Percentiles rank a stretch among this genome's conserved stretches.
These are phyloP conservation scores for Saccharomycopsis schoenii DNA, from an alignment of 805 yeast genomes.

Conservation along the genomic window DNA sequence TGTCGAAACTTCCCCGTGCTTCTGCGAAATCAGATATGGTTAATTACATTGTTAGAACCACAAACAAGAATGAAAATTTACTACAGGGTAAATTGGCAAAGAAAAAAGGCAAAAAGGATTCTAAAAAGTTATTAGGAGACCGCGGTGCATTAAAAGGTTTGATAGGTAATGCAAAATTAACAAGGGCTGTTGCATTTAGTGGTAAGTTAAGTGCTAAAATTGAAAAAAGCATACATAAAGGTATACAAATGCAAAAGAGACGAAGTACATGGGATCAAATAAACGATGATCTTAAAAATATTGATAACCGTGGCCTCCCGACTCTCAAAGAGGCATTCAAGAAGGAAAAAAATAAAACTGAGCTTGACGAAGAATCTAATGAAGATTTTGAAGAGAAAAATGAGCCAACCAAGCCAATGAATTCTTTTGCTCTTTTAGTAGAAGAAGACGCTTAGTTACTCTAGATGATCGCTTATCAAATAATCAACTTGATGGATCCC, in stretches of 20 bases:
- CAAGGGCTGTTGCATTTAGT: slow-evolving; percentile 12
- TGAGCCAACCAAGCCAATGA: not conserved
- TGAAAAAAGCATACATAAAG: slow-evolving; percentile 14
- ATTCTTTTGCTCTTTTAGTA: slow-evolving; percentile 11
- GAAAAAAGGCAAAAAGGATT: not conserved
- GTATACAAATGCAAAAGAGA: slow-evolving; percentile 11
- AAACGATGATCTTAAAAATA: slow-evolving; percentile 7
- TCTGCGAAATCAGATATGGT: slow-evolving; percentile 15
- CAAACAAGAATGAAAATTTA: slow-evolving; percentile 17
- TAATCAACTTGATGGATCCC: not conserved
- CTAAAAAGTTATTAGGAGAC: not conserved
- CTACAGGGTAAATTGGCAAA: slow-evolving; percentile 12
- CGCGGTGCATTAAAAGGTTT: not conserved
- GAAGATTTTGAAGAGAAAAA: slow-evolving; percentile 6
- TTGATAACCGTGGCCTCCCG: not conserved
- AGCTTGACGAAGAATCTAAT: slow-evolving; percentile 11
- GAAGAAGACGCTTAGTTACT: slow-evolving; percentile 15
- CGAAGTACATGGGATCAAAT: slow-evolving; percentile 17
- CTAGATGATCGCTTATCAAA: not conserved
- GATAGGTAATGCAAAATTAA: slow-evolving; percentile 2
- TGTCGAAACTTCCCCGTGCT: slow-evolving; percentile 16
- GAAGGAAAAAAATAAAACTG: slow-evolving; percentile 2
- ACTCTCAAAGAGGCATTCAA: not conserved
- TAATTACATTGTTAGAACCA: slow-evolving; percentile 15
- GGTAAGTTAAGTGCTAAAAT: slow-evolving; percentile 15